Base-by-base conservation (phyloP, 108 stramenopile genomes). In the Fragilaria crotonensis region DNA sequence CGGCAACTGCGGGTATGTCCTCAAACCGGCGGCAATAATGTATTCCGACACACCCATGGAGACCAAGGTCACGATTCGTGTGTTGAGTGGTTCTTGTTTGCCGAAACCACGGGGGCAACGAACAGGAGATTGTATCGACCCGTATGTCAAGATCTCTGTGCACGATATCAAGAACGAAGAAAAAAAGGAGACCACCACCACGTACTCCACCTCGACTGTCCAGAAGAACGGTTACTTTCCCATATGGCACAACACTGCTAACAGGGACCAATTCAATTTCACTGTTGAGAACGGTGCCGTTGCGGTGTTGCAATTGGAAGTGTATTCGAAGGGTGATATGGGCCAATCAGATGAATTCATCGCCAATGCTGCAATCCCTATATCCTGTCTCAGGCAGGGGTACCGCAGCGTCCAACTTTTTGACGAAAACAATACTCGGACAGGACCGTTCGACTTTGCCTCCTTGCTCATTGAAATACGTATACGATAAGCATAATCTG, bases 1-100 rank as follows among this genome's bases (percentile, higher is more conserved):
- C 72, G 96, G 95, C 2, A 77, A 75, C 23, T 94, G 94, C 45
- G 98, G 98, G 1, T 99, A 99, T 68, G 86, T 99, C 3, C 69
- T 81, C 2, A 97, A 97, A 66, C 85, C 95, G 1, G 33, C 59
- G 9, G 72, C 68, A 45, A 25, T 84, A 4, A 52, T 81, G 66
- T 17, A 45, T 9, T 52, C 63, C 3, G 66, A 75, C 23, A 54
- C 27, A 23, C 72, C 66, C 4, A 11, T 41, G 36, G 11, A 41
- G 14, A 30, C 76, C 46, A 68, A 60, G 28, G 30, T 93, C 4
- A 75, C 61, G 2, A 72, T 93, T 32, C 73, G 69, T 20, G 79
- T 89, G 17, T 44, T 93, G 55, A 77, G 78, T 54, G 90, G 87
- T 1, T 70, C 84, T 18, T 85, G 81, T 45, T 41, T 93, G 25